phyloP scores from a whole-genome alignment of 345 rosid species.

The Sisymbrium irio region DNA sequence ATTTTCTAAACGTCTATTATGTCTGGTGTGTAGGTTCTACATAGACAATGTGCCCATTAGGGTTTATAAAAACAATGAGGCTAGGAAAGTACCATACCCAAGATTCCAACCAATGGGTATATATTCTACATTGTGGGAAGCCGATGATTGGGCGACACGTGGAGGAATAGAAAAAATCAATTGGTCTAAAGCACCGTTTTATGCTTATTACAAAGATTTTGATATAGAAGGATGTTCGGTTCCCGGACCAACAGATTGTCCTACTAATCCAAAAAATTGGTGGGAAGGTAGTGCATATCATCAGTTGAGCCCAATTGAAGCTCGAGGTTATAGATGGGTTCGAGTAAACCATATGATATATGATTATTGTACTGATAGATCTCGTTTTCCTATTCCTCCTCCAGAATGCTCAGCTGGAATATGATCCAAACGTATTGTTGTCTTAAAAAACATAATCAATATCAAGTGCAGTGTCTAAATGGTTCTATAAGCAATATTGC shows the following conservation, averaged over 20 bases:
- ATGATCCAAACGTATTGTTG: too few relatives aligned
- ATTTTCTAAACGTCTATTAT: not conserved
- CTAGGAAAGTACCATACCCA: slow-evolving; percentile 66
- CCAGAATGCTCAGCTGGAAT: slow-evolving; percentile 77
- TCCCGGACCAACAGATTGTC: slow-evolving; percentile 70
- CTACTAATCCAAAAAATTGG: slow-evolving; percentile 60
- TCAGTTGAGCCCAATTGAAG: slow-evolving; percentile 55
- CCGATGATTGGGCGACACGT: slow-evolving; percentile 97
- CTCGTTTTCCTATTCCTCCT: slow-evolving; percentile 71
- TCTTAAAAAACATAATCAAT: too few relatives aligned
- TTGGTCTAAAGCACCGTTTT: slow-evolving; percentile 87
- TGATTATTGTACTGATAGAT: slow-evolving; percentile 73
- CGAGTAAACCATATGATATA: slow-evolving; percentile 89
- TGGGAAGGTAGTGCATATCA: slow-evolving; percentile 70
- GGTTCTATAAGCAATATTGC: not conserved
- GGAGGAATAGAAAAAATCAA: slow-evolving; percentile 87
- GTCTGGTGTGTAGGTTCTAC: slow-evolving; percentile 49
- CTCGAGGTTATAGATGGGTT: slow-evolving; percentile 85
- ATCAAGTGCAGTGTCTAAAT: too few relatives aligned
- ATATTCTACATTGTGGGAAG: slow-evolving; percentile 92
- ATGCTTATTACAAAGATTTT: slow-evolving; percentile 79
- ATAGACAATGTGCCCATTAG: slow-evolving; percentile 81
- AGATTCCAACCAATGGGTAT: slow-evolving; percentile 81
- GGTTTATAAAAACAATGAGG: slow-evolving; percentile 87
- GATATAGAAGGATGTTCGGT: slow-evolving; percentile 84